phyloP scores from a whole-genome alignment of 208 protist species.

The Acanthamoeba castellanii region DNA sequence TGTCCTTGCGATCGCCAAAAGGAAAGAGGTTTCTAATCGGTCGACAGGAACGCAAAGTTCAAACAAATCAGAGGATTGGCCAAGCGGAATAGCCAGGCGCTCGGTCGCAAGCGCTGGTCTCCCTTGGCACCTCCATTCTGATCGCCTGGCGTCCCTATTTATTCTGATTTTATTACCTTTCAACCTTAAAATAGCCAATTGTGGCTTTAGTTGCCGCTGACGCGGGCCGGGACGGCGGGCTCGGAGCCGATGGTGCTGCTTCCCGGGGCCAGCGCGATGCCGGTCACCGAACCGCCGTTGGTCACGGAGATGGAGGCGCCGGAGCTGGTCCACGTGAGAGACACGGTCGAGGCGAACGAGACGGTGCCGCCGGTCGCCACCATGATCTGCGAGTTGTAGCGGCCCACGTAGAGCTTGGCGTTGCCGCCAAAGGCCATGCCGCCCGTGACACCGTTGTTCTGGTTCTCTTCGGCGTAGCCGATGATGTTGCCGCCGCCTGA shows the following conservation, averaged over 20 bases:
- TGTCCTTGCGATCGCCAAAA: too few relatives aligned
- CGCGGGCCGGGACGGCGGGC: background rate
- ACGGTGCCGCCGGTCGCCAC: background rate
- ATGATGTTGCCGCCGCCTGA: background rate
- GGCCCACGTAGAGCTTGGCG: background rate
- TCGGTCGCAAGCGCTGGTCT: too few relatives aligned
- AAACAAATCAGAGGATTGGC: too few relatives aligned
- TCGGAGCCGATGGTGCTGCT: background rate
- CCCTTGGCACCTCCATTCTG: too few relatives aligned
- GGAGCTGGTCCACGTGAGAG: background rate
- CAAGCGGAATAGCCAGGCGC: too few relatives aligned
- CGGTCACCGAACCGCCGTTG: background rate
- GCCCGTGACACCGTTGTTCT: conserved; percentile 1
- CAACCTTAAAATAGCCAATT: too few relatives aligned
- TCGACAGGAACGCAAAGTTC: too few relatives aligned
- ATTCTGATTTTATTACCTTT: too few relatives aligned
- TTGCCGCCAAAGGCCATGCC: background rate
- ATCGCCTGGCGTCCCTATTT: too few relatives aligned
- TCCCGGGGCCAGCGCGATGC: background rate
- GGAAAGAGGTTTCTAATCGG: too few relatives aligned
- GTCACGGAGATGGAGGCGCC: background rate
- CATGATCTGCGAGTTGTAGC: conserved; percentile 17
- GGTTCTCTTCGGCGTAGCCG: conserved; percentile 8
- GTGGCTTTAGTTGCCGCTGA: background rate
- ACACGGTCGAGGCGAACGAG: background rate